Percentiles rank a stretch among this genome's conserved stretches.
Evolutionary conservation across 2,329 filamentous ascomycete species (phyloP).

Genomic region (Leptographium wingfieldii): DNA sequence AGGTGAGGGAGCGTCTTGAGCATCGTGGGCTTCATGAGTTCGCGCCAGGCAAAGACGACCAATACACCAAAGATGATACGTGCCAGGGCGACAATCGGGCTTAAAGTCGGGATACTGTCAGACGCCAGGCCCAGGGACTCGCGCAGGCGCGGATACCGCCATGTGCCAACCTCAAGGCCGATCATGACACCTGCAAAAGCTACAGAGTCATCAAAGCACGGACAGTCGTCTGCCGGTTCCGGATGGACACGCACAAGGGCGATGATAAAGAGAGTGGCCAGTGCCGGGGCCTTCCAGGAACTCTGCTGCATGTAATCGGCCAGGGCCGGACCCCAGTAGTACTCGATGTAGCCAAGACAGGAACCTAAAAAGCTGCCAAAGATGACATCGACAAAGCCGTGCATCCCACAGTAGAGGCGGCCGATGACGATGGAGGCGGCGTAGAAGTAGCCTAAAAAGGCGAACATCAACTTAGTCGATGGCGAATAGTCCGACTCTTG

Average conservation of each 20-base stretch:
- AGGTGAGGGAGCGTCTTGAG: slow-evolving; percentile 69
- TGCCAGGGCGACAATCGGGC: slow-evolving; percentile 47
- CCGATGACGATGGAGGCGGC: slow-evolving; percentile 81
- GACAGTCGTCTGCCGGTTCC: slow-evolving; percentile 91
- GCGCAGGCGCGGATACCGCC: slow-evolving; percentile 58
- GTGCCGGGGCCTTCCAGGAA: slow-evolving; percentile 49
- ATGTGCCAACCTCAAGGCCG: slow-evolving; percentile 69
- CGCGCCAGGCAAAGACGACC: slow-evolving; percentile 80
- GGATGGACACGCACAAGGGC: slow-evolving; percentile 79
- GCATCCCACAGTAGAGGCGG: slow-evolving; percentile 95
- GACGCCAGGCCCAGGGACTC: slow-evolving; percentile 34
- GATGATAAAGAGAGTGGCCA: slow-evolving; percentile 55
- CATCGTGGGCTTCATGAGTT: slow-evolving; percentile 73
- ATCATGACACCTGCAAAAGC: slow-evolving; percentile 85
- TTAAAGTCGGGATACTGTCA: slow-evolving; percentile 54
- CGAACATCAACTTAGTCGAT: slow-evolving; percentile 47
- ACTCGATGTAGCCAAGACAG: slow-evolving; percentile 45
- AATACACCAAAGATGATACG: slow-evolving; percentile 71
- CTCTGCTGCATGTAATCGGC: slow-evolving; percentile 59
- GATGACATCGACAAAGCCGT: slow-evolving; percentile 86
- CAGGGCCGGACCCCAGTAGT: slow-evolving; percentile 46
- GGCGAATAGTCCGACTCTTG: slow-evolving; percentile 50
- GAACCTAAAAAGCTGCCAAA: slow-evolving; percentile 69
- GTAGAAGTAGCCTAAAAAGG: slow-evolving; percentile 68
- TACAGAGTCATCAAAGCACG: slow-evolving; percentile 93